These are phyloP conservation scores for Russula emetica DNA, from an alignment of 768 basidiomycete genomes.

Conservation along the genomic window DNA sequence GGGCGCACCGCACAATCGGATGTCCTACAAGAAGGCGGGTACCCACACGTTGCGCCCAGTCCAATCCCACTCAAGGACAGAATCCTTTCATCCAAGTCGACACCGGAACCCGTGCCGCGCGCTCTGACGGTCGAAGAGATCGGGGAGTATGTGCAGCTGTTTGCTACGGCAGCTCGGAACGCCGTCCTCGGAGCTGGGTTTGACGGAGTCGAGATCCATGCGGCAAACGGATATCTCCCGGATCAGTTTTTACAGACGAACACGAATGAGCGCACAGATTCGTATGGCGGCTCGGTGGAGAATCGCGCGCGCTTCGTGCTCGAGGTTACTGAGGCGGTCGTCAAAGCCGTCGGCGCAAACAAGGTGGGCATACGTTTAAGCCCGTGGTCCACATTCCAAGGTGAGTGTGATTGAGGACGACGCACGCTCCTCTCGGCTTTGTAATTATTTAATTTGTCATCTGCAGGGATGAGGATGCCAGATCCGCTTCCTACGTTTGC, in stretches of 20 bases:
- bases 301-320: constrained; percentile 43
- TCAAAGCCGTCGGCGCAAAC: constrained; percentile 37
- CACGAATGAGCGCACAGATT: constrained; percentile 41
- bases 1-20: constrained; percentile 31
- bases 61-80: background rate
- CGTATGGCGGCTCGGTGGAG: constrained; percentile 45
- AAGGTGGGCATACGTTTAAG: constrained; percentile 37
- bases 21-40: background rate
- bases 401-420: too few species aligned
- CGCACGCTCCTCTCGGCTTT: too few species aligned
- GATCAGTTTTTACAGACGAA: constrained; percentile 40
- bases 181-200: constrained; percentile 36
- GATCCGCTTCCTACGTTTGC: constrained; percentile 33
- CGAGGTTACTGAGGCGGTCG: constrained; percentile 39
- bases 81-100: background rate
- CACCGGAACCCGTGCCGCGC: background rate
- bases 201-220: constrained; percentile 35
- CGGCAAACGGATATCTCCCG: constrained; percentile 34
- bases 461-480: constrained; percentile 20
- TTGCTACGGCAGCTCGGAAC: constrained; percentile 37
- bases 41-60: constrained; percentile 4
- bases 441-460: too few species aligned
- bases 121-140: constrained; percentile 33
- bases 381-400: constrained; percentile 29
- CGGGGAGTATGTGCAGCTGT: constrained; percentile 30